Percentiles rank a stretch among this genome's conserved stretches.
These are phyloP conservation scores for Camellia oleifera DNA, from an alignment of 179 eudicot genomes.

Conservation along the genomic window DNA sequence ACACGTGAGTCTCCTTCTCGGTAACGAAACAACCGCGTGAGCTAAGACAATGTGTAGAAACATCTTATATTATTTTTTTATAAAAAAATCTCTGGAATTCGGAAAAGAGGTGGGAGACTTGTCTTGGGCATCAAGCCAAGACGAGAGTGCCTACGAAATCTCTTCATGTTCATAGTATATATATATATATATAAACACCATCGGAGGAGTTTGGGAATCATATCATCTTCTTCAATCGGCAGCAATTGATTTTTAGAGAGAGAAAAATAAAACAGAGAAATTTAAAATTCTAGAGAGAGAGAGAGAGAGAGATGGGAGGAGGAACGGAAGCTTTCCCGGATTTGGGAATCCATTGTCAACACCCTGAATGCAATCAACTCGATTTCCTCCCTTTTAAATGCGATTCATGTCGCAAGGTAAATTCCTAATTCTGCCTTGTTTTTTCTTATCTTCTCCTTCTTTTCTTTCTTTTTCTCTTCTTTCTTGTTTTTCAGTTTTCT, in stretches of 20 bases:
- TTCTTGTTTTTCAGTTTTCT: not conserved
- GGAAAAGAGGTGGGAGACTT: slow-evolving; percentile 7
- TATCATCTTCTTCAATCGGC: not conserved
- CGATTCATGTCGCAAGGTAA: slow-evolving; percentile 67
- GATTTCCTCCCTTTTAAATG: slow-evolving; percentile 87
- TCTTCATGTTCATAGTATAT: not conserved
- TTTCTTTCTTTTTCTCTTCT: not conserved
- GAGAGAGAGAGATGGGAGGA: slow-evolving; percentile 37
- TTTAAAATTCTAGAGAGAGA: not conserved
- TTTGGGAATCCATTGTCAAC: slow-evolving; percentile 73
- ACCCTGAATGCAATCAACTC: slow-evolving; percentile 60
- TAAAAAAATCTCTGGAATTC: not conserved
- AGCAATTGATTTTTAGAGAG: not conserved
- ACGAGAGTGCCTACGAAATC: not conserved
- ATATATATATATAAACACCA: not conserved
- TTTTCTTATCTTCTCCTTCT: not conserved
- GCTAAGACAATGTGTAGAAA: slow-evolving; percentile 7
- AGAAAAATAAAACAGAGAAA: not conserved
- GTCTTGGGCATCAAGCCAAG: slow-evolving; percentile 29
- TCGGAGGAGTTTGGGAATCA: not conserved
- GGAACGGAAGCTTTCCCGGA: slow-evolving; percentile 87
- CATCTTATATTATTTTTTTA: not conserved
- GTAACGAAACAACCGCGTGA: not conserved
- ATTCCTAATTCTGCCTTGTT: not conserved
- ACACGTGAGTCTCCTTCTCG: not conserved